Percentiles rank a stretch among this genome's conserved stretches.
phyloP scores from a whole-genome alignment of 2,329 filamentous ascomycete species.

The Juglanconis sp. region DNA sequence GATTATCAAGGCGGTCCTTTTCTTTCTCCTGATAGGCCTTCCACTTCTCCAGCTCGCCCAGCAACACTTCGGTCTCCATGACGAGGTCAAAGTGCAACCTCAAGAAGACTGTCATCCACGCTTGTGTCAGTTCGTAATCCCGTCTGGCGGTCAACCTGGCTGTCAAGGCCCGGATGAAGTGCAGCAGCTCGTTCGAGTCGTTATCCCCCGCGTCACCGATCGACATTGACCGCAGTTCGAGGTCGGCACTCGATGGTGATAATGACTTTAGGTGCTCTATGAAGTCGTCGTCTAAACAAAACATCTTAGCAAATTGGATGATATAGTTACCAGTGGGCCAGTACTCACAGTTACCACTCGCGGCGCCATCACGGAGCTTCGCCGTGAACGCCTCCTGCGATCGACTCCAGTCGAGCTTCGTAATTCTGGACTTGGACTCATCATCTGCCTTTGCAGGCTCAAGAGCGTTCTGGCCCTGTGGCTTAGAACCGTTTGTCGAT shows the following conservation, averaged over 20 bases:
- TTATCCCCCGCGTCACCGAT: constrained; percentile 39
- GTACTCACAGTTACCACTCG: constrained; percentile 58
- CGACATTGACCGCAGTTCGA: constrained; percentile 81
- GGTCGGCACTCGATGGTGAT: constrained; percentile 79
- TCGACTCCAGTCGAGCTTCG: constrained; percentile 59
- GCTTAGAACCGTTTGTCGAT: constrained; percentile 43
- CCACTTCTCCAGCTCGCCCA: constrained; percentile 65
- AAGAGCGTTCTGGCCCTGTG: constrained; percentile 28
- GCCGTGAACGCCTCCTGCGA: constrained; percentile 58
- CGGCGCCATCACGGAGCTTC: constrained; percentile 52
- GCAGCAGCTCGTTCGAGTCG: constrained; percentile 65
- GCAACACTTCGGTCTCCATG: constrained; percentile 49
- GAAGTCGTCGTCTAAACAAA: constrained; percentile 56
- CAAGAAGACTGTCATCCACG: constrained; percentile 96
- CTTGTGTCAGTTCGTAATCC: constrained; percentile 92
- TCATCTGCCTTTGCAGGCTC: constrained; percentile 37
- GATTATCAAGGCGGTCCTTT: constrained; percentile 63
- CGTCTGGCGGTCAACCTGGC: constrained; percentile 62
- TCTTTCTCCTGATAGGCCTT: constrained; percentile 70
- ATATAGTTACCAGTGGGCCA: neutral
- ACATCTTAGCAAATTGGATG: neutral
- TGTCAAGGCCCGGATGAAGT: constrained; percentile 81
- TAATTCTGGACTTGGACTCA: constrained; percentile 58
- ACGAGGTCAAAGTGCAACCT: constrained; percentile 67
- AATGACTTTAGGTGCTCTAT: constrained; percentile 77